Evolutionary conservation across 805 yeast species (phyloP).

Genomic region (Pichia scutulata): DNA sequence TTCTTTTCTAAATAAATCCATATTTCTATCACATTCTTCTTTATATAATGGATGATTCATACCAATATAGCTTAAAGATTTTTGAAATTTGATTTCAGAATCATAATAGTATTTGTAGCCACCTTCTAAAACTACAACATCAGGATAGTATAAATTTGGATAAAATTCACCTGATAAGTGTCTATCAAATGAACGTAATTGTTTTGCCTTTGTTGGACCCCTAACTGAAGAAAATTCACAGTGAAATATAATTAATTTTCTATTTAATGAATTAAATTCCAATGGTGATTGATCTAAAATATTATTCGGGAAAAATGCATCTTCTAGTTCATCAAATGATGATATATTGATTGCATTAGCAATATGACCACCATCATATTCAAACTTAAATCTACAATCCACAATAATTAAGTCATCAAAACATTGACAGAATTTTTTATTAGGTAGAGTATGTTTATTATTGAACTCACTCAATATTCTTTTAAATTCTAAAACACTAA

Average conservation of each 20-base stretch:
- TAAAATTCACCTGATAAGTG: constrained; percentile 55
- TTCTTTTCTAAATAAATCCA: constrained; percentile 33
- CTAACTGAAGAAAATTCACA: constrained; percentile 91
- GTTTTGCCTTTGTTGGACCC: constrained; percentile 90
- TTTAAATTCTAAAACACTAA: constrained; percentile 49
- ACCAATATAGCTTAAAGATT: constrained; percentile 53
- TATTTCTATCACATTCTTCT: constrained; percentile 36
- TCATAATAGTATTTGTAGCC: constrained; percentile 81
- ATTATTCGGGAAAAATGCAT: constrained; percentile 33
- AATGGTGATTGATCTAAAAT: constrained; percentile 18
- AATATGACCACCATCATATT: constrained; percentile 89
- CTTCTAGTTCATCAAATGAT: constrained; percentile 61
- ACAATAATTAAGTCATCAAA: constrained; percentile 56
- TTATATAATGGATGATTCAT: constrained; percentile 64
- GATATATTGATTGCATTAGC: constrained; percentile 73
- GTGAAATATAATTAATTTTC: constrained; percentile 68
- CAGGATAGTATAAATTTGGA: constrained; percentile 82
- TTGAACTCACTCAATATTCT: constrained; percentile 39
- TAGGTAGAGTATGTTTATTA: constrained; percentile 30
- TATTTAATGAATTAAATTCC: constrained; percentile 19
- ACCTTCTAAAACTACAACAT: constrained; percentile 80
- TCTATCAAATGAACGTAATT: constrained; percentile 78
- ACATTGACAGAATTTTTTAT: constrained; percentile 28
- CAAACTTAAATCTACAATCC: constrained; percentile 92
- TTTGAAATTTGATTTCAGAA: constrained; percentile 23